Evolutionary conservation across 331 rosid species (phyloP).

Genomic region (Acacia concinna): DNA sequence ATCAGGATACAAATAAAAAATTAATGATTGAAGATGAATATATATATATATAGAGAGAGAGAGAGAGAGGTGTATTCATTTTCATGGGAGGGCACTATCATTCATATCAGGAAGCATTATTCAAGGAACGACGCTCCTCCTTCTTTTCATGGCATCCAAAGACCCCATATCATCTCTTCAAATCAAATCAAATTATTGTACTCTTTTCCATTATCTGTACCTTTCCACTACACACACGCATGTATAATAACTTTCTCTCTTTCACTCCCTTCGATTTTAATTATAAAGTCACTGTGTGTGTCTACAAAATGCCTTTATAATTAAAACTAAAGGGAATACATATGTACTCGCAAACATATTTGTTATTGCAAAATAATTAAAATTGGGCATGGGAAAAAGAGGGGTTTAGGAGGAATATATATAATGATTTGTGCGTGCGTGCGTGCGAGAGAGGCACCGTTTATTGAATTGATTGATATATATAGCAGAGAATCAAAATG

Average conservation of each 20-base stretch:
- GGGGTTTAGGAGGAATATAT: not conserved
- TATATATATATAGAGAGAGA: not conserved
- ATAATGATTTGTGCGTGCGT: constrained; percentile 19
- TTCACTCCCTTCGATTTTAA: too few relatives aligned
- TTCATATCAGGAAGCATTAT: constrained; percentile 47
- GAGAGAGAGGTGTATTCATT: constrained; percentile 12
- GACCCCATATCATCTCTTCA: constrained; percentile 21
- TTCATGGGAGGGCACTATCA: constrained; percentile 47
- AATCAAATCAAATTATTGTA: not conserved
- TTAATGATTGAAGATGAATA: not conserved
- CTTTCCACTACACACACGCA: not conserved
- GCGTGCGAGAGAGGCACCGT: not conserved
- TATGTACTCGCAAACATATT: too few relatives aligned
- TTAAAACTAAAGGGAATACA: too few relatives aligned
- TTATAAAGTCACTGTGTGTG: too few relatives aligned
- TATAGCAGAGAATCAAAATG: constrained; percentile 34
- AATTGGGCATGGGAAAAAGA: too few relatives aligned
- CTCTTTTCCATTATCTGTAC: not conserved
- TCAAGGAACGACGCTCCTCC: constrained; percentile 1
- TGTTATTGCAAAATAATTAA: too few relatives aligned
- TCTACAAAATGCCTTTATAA: too few relatives aligned
- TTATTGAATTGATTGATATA: not conserved
- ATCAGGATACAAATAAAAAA: not conserved
- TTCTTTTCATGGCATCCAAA: constrained; percentile 61
- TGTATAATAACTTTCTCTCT: not conserved